Evolutionary conservation across 2,329 filamentous ascomycete species (phyloP), one percentile per base, ranked within the genome.

Genomic region (Aureobasidium musti): DNA sequence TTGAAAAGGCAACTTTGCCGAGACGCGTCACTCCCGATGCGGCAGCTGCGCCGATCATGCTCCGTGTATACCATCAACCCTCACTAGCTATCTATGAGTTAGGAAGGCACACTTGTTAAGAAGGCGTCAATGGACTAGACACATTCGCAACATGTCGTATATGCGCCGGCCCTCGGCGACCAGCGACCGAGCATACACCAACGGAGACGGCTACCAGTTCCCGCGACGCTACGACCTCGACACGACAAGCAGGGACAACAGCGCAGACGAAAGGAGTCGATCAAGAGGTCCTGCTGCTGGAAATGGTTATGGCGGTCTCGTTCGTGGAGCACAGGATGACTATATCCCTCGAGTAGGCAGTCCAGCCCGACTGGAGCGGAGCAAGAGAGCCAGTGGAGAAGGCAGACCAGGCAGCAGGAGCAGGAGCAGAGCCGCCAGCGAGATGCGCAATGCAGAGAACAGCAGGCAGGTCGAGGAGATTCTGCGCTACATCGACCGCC

Each of bases 401-500:
- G 37, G 68, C 23, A 67, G 70, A 61, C 60, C 53, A 14, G 66
- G 63, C 30, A 67, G 67, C 54, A 73, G 76, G 23, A 78, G 74
- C 60, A 73, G 76, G 56, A 71, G 70, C 56, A 66, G 73, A 47
- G 67, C 66, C 64, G 70, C 68, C 63, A 66, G 37, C 53, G 59
- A 45, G 28, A 23, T 54, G 67, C 65, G 50, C 47, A n/a, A 63
- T 23, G 45, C 21, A 11, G 57, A 70, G 45, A 63, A 66, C 63
- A 60, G 57, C 50, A 47, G 63, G 54, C 68, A 68, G 41, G 69
- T 66, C 59, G 63, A 68, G 82, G 85, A 86, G 69, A 82, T 97
- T 2, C 82, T 98, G 57, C 88, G 91, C 71, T 88, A 91, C 71
- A 97, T 99, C 74, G 89, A 93, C 75, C 81, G 85, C 67, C 92